Base-by-base conservation (phyloP, 805 yeast genomes). In the Saccharomycopsis olivae region DNA sequence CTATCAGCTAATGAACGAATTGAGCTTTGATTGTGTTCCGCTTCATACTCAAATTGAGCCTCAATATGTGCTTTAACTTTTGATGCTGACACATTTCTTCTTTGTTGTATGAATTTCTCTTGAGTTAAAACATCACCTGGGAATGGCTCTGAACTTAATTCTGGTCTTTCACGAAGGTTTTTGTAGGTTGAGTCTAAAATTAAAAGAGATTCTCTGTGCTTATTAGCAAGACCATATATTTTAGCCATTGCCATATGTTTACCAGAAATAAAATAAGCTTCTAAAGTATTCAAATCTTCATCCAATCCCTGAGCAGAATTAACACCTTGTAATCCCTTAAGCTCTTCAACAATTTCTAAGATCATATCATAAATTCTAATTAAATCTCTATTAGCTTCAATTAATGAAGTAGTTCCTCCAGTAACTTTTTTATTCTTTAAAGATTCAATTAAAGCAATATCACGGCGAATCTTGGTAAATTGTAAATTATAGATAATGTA, bases 251-350 rank as follows among this genome's bases (percentile, higher is more conserved):
- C 55, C 21, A 59, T 49, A 11, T 66, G 51, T 49, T 72, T 72
- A 37, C 58, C 50, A 29, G 69, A 59, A n/a, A 53, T 50, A 56
- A 69, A 82, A 46, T 64, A 74, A 6, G 54, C 52, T 23, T 62
- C 60, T 50, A 85, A 59, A 13, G 66, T 49, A 10, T 64, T 66
- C 33, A 92, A 62, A 6, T 79, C 71, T 5, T 61, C 59, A 46
- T 63, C 56, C 40, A 89, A 65, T 17, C 69, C 77, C 39, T 82
- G 92, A 54, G 86, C 95, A 39, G 84, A 83, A 53, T 81, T 76
- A 15, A 89, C 95, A 66, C 97, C 97, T 0, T 96, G 96, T 38
- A 92, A 67, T 45, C 86, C 95, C 52, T 71, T 65, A 34, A 86
- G 59, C 48, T 78, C 79, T 3, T 59, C 59, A 27, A 79, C 55